Conservation (phyloP, 352 stramenopile species). For the Globisporangium echinulatum region DNA sequence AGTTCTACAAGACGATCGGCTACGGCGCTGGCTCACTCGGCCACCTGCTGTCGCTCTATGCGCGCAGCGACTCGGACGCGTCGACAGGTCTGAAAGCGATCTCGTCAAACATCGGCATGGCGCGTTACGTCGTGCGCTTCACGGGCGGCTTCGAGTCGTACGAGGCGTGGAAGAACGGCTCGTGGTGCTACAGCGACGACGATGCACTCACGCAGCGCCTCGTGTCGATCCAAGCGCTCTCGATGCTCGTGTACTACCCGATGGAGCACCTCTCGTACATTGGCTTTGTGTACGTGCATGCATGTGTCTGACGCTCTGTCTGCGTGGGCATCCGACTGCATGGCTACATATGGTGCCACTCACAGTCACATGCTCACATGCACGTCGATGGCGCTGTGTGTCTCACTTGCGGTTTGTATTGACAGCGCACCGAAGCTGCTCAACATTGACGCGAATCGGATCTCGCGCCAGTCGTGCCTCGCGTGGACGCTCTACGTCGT, state of each 20-base stretch:
- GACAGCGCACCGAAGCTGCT: slow-evolving; percentile 66
- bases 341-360: too few relatives aligned
- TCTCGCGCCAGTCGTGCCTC: slow-evolving; percentile 65
- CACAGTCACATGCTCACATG: neutral
- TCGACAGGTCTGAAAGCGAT: slow-evolving; percentile 54
- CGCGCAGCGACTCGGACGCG: slow-evolving; percentile 42
- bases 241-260: slow-evolving; percentile 84
- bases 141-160: slow-evolving; percentile 69
- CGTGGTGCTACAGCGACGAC: slow-evolving; percentile 74
- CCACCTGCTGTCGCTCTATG: slow-evolving; percentile 43
- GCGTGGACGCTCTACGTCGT: slow-evolving; percentile 71
- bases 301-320: too few relatives aligned
- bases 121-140: slow-evolving; percentile 75
- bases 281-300: slow-evolving; percentile 61
- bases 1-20: slow-evolving; percentile 81
- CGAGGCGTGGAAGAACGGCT: slow-evolving; percentile 65
- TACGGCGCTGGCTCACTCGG: slow-evolving; percentile 55
- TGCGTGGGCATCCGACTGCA: too few relatives aligned
- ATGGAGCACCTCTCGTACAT: slow-evolving; percentile 80
- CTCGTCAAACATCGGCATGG: slow-evolving; percentile 69
- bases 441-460: slow-evolving; percentile 60
- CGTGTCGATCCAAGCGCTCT: slow-evolving; percentile 64
- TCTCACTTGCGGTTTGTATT: neutral
- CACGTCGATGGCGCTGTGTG: neutral
- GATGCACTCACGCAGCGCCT: slow-evolving; percentile 48